Percentiles rank a stretch among this genome's conserved stretches.
Conservation (phyloP, 2,329 filamentous ascomycete genomes). For the Penicillium expansum region DNA sequence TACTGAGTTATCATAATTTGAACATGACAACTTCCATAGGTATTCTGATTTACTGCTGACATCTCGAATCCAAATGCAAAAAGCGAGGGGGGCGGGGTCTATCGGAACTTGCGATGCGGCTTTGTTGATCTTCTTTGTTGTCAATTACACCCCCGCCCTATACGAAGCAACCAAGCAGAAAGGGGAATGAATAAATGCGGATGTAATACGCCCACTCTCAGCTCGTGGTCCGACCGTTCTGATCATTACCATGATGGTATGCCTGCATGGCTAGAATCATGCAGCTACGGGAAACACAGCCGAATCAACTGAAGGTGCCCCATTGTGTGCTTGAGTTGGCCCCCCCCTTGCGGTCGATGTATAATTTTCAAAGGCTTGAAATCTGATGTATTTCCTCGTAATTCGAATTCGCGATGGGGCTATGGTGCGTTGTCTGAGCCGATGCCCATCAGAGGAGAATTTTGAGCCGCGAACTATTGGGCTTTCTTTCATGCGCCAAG, state of each 20-base stretch:
- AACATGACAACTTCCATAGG: not conserved
- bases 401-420: not conserved
- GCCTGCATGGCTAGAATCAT: not conserved
- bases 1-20: not conserved
- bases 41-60: not conserved
- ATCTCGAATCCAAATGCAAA: not conserved
- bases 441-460: not conserved
- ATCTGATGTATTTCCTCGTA: not conserved
- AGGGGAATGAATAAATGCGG: not conserved
- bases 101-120: not conserved
- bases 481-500: not conserved
- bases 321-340: conserved; percentile 8
- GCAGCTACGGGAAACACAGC: not conserved
- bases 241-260: not conserved
- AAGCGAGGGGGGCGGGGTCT: not conserved
- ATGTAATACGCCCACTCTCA: no score
- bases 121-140: conserved; percentile 14
- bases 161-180: not conserved
- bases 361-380: not conserved
- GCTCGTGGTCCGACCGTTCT: not conserved
- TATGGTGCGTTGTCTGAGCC: not conserved
- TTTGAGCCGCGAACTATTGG: not conserved
- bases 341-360: not conserved
- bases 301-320: conserved; percentile 4
- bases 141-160: not conserved